Percentiles rank a stretch among this genome's conserved stretches.
Evolutionary conservation across 352 stramenopile genomes (phyloP).

Genomic region (Elongisporangium anandrum): DNA sequence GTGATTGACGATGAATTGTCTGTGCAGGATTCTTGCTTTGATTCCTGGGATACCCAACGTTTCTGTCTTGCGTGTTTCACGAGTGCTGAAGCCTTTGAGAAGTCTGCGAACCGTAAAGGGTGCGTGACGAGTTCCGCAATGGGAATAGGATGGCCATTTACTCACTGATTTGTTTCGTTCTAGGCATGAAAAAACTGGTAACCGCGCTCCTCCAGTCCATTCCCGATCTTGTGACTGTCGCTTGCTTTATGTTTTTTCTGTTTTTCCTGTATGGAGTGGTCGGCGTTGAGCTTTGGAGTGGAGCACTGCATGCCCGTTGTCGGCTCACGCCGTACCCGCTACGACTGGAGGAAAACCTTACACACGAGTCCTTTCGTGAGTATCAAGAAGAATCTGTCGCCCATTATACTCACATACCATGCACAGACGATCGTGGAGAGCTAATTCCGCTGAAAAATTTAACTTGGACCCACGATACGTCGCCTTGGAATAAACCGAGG

Average conservation of each 20-base stretch:
- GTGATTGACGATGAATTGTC: too few species aligned
- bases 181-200: slow-evolving; percentile 59
- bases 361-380: slow-evolving; percentile 7
- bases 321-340: slow-evolving; percentile 58
- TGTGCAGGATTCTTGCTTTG: slow-evolving; percentile 27
- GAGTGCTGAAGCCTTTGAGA: slow-evolving; percentile 30
- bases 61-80: slow-evolving; percentile 30
- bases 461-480: slow-evolving; percentile 26
- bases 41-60: slow-evolving; percentile 41
- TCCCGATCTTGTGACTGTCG: slow-evolving; percentile 51
- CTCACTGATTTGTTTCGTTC: neutral
- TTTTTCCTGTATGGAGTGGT: slow-evolving; percentile 78
- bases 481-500: slow-evolving; percentile 31
- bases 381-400: slow-evolving; percentile 15
- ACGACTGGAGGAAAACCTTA: slow-evolving; percentile 22
- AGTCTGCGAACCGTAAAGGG: slow-evolving; percentile 13
- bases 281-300: slow-evolving; percentile 65
- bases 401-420: slow-evolving; percentile 16
- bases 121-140: too few species aligned
- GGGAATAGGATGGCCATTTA: too few species aligned
- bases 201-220: slow-evolving; percentile 54
- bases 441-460: slow-evolving; percentile 14
- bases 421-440: slow-evolving; percentile 6
- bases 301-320: slow-evolving; percentile 40
- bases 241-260: slow-evolving; percentile 54